Base-by-base conservation (phyloP, 1,139 yeast genomes). In the Barnettozyma hawaiiensis region DNA sequence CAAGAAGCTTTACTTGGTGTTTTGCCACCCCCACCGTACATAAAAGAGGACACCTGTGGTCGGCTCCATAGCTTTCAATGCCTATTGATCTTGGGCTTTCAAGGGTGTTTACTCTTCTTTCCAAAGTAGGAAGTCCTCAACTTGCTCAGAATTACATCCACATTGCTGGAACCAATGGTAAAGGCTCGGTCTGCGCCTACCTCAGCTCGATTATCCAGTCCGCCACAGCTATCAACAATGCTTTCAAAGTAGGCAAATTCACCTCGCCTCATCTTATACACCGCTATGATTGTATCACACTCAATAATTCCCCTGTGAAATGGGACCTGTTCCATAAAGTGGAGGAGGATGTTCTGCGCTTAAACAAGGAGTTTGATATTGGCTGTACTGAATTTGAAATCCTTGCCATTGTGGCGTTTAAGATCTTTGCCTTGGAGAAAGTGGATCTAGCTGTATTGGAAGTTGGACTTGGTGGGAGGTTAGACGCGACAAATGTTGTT, bases 111-210 rank as follows among this genome's bases (percentile, higher is more conserved):
- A 61, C 62, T 40, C 73, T 87, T n/a, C 70, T 86, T n/a, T 52
- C 60, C 5, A 64, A 67, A 39, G 63, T 87, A 27, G 87, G 87
- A 0, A 74, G 77, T 54, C 96, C 96, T 0, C 95, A 86, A 37
- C 58, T 61, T 26, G 49, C 63, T 2, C 77, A 77, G 59, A 75
- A 76, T 49, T 77, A 89, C 1, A 66, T 90, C 7, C 97, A 90
- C 59, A 72, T 90, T 10, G 96, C 96, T 0, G 97, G 97, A 0
- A 90, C 97, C 5, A 90, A 90, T 58, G 97, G 97, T 0, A 90
- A 90, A 58, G 97, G 97, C 0, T 86, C 96, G 0, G 86, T 89
- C 0, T 78, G 94, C 46, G 80, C 96, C 0, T 87, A 86, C 58
- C 51, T 89, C 8, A 71, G 89, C 4, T 75, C 87, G 20, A 70